Percentiles rank a stretch among this genome's conserved stretches.
phyloP scores from a whole-genome alignment of 2,329 filamentous ascomycete genomes.

The Colletotrichum truncatum region DNA sequence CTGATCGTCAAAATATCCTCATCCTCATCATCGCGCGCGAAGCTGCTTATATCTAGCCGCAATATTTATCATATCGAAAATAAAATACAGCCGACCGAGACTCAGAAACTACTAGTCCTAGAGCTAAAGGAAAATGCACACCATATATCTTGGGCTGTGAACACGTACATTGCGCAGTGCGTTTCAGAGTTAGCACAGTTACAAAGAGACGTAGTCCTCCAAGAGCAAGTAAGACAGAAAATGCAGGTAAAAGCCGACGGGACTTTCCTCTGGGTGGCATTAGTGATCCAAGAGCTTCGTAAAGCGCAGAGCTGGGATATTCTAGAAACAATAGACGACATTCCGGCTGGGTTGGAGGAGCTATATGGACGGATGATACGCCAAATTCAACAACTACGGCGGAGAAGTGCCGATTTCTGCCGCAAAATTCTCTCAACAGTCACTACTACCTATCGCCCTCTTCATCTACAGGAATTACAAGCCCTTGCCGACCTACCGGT shows the following conservation, averaged over 20 bases:
- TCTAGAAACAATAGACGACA: conserved; percentile 15
- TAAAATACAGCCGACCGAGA: conserved; percentile 32
- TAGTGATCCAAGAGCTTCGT: conserved; percentile 30
- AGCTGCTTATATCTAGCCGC: conserved; percentile 57
- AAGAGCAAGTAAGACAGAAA: conserved; percentile 31
- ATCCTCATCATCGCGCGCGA: too few species aligned
- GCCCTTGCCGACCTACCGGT: conserved; percentile 35
- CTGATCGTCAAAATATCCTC: conserved; percentile 36
- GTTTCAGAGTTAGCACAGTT: too few species aligned
- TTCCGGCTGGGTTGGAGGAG: conserved; percentile 45
- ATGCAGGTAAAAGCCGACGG: conserved; percentile 43
- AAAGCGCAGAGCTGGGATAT: not conserved
- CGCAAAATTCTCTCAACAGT: too few species aligned
- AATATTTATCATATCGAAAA: conserved; percentile 48
- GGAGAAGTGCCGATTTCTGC: too few species aligned
- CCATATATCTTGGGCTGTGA: too few species aligned
- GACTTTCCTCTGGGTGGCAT: conserved; percentile 50
- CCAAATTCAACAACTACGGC: too few species aligned
- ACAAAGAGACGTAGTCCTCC: not conserved
- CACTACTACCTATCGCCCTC: conserved; percentile 47
- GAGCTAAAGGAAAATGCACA: conserved; percentile 47
- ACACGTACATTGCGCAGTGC: conserved; percentile 45
- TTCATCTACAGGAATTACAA: conserved; percentile 42
- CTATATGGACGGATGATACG: too few species aligned
- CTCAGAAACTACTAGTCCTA: conserved; percentile 39